Conservation (phyloP, 305 asterid species). For the Euphrasia arctica region DNA sequence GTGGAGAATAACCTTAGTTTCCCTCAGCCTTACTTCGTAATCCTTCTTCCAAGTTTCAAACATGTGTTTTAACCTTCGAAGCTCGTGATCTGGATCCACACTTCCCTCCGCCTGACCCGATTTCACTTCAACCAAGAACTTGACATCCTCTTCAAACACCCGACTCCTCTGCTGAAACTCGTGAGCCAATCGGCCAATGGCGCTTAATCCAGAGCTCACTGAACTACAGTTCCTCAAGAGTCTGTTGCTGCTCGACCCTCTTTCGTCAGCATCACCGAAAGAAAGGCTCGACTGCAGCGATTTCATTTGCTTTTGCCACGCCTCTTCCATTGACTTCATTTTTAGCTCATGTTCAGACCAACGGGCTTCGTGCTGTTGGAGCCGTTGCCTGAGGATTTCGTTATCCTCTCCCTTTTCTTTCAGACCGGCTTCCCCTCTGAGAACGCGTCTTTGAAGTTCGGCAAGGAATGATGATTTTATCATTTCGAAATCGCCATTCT, state of each 20-base stretch:
- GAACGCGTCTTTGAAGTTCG: slow-evolving; percentile 86
- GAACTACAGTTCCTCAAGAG: slow-evolving; percentile 39
- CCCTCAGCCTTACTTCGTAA: slow-evolving; percentile 68
- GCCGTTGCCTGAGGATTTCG: slow-evolving; percentile 81
- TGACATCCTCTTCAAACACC: slow-evolving; percentile 80
- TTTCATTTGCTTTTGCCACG: slow-evolving; percentile 98
- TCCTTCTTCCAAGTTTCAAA: slow-evolving; percentile 89
- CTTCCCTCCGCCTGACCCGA: slow-evolving; percentile 73
- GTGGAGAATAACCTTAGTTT: slow-evolving; percentile 66
- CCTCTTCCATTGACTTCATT: slow-evolving; percentile 98
- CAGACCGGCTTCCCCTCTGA: slow-evolving; percentile 78
- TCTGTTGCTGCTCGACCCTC: slow-evolving; percentile 21
- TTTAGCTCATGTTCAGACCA: slow-evolving; percentile 96
- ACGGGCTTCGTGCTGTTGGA: slow-evolving; percentile 84
- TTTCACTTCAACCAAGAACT: slow-evolving; percentile 78
- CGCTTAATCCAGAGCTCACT: neutral
- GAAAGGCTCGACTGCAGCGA: slow-evolving; percentile 98
- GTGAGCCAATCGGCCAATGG: neutral
- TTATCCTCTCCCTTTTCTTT: slow-evolving; percentile 90
- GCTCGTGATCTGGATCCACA: slow-evolving; percentile 71
- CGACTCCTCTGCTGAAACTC: slow-evolving; percentile 54
- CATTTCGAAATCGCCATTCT: slow-evolving; percentile 57
- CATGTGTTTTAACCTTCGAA: slow-evolving; percentile 68
- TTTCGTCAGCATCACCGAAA: slow-evolving; percentile 53
- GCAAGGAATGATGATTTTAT: slow-evolving; percentile 78